Evolutionary conservation across 1,284 basidiomycete species (phyloP).

Genomic region (Jaminaea rosea): DNA sequence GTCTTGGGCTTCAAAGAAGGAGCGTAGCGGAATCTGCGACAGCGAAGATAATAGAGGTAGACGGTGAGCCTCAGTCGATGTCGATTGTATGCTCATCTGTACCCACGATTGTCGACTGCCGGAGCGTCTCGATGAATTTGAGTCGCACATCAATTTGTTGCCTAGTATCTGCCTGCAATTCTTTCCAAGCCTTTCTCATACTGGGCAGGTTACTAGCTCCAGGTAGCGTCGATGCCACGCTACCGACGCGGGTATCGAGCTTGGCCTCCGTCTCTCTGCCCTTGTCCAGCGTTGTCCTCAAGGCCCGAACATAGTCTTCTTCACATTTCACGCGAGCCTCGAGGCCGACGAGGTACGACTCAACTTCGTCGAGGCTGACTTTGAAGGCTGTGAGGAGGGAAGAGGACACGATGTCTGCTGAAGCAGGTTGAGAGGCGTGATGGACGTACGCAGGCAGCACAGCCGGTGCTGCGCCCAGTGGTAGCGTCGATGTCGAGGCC

Average conservation of each 20-base stretch:
- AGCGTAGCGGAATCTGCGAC: slow-evolving; percentile 29
- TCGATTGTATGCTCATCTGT: too few species aligned
- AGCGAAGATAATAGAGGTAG: too few species aligned
- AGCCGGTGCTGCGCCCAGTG: too few species aligned
- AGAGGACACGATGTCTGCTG: slow-evolving; percentile 15
- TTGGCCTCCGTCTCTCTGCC: slow-evolving; percentile 37
- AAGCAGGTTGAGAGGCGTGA: background rate
- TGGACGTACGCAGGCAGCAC: too few species aligned
- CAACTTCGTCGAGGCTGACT: slow-evolving; percentile 28
- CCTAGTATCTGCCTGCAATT: slow-evolving; percentile 27
- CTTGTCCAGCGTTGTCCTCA: slow-evolving; percentile 22
- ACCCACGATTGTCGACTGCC: slow-evolving; percentile 23
- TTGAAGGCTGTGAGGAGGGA: slow-evolving; percentile 31
- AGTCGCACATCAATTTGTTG: slow-evolving; percentile 32
- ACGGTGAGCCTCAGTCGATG: too few species aligned
- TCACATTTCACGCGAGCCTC: slow-evolving; percentile 37
- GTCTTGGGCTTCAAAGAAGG: slow-evolving; percentile 37
- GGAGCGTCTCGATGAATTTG: slow-evolving; percentile 25
- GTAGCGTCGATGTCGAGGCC: too few species aligned
- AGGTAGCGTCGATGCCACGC: slow-evolving; percentile 4
- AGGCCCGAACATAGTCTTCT: slow-evolving; percentile 33
- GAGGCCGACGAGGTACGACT: slow-evolving; percentile 32
- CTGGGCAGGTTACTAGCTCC: slow-evolving; percentile 7
- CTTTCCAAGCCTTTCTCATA: slow-evolving; percentile 25
- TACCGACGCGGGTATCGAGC: slow-evolving; percentile 26